These are phyloP conservation scores for Alternaria sp. DNA, from an alignment of 2,329 filamentous ascomycete genomes.

Conservation along the genomic window DNA sequence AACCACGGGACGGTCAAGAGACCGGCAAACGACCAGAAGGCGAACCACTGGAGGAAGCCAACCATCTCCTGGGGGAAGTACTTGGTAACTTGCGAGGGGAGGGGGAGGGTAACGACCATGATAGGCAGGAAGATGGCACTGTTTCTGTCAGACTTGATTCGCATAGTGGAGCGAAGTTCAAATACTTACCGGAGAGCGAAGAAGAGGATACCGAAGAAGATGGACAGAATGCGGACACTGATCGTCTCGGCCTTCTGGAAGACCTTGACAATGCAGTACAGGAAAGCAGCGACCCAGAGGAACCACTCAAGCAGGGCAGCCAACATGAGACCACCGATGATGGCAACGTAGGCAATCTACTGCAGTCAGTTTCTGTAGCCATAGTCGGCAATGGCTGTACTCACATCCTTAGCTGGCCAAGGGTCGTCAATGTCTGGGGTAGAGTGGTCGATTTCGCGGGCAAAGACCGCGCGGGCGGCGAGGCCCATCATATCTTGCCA, in stretches of 20 bases:
- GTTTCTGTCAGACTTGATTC: conserved; percentile 24
- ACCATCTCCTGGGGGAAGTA: conserved; percentile 77
- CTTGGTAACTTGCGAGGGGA: conserved; percentile 73
- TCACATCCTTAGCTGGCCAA: conserved; percentile 51
- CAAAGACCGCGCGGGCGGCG: conserved; percentile 32
- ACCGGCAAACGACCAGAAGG: conserved; percentile 89
- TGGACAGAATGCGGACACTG: conserved; percentile 79
- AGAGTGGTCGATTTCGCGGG: conserved; percentile 35
- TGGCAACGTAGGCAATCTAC: conserved; percentile 83
- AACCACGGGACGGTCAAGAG: conserved; percentile 90
- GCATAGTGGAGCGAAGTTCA: neutral
- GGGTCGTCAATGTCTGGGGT: conserved; percentile 45
- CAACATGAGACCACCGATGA: conserved; percentile 81
- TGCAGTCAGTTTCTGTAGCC: conserved; percentile 17
- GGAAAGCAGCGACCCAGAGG: conserved; percentile 89
- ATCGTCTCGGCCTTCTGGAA: conserved; percentile 89
- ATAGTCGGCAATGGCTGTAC: conserved; percentile 17
- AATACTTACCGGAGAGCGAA: conserved; percentile 70
- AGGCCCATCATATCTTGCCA: conserved; percentile 30
- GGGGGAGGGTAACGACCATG: conserved; percentile 89
- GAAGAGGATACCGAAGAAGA: conserved; percentile 77
- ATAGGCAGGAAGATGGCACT: conserved; percentile 88
- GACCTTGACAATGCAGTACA: conserved; percentile 89
- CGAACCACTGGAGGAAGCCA: conserved; percentile 84
- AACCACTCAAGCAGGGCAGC: conserved; percentile 92